Percentiles rank a stretch among this genome's conserved stretches.
Conservation (phyloP, 2,329 filamentous ascomycete genomes). For the Gaeumannomyces sp. region DNA sequence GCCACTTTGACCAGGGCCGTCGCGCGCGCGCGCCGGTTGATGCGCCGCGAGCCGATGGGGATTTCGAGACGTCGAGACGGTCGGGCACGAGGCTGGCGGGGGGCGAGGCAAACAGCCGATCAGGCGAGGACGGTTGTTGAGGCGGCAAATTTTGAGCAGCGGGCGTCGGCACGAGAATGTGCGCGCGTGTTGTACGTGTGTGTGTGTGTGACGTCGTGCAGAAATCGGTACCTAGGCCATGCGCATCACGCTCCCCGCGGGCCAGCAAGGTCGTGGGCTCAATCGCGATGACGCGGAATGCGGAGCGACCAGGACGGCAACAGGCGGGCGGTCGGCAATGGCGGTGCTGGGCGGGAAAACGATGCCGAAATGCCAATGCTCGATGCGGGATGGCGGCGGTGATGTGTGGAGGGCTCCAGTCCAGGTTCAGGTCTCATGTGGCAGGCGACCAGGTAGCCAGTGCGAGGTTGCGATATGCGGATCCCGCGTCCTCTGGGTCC, state of each 20-base stretch:
- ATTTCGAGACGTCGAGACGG: not conserved
- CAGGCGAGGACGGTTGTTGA: not conserved
- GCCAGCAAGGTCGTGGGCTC: not conserved
- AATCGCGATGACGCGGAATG: not conserved
- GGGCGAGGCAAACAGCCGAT: not conserved
- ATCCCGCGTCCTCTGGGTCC: not conserved
- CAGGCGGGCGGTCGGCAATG: not conserved
- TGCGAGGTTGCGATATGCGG: not conserved
- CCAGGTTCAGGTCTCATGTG: not conserved
- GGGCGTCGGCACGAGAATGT: not conserved
- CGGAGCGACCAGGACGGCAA: not conserved
- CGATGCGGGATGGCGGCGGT: not conserved
- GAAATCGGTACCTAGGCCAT: not conserved
- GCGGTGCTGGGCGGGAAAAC: not conserved
- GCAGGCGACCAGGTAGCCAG: not conserved
- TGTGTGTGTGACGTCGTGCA: not conserved
- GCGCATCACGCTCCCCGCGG: not conserved
- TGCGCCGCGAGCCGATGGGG: conserved; percentile 25
- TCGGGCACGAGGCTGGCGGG: not conserved
- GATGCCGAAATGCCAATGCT: not conserved
- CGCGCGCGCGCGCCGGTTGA: conserved; percentile 24
- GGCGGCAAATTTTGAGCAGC: not conserved
- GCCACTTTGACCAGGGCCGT: conserved; percentile 37
- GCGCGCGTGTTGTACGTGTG: not conserved
- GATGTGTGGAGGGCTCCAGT: not conserved